Base-by-base conservation (phyloP, 2,329 filamentous ascomycete species). In the Cyphellophora europaea region DNA sequence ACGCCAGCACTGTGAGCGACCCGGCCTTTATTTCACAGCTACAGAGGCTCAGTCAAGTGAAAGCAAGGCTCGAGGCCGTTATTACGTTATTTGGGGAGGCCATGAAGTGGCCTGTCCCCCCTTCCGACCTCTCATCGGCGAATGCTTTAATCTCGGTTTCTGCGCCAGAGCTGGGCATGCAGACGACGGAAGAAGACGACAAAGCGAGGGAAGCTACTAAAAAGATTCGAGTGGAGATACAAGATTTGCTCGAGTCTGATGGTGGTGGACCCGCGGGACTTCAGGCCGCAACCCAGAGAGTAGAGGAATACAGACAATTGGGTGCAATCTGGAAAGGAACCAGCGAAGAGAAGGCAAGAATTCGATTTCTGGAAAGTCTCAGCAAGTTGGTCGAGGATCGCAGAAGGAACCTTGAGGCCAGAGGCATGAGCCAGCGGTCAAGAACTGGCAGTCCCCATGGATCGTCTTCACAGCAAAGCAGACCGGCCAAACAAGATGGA, bases 281-380 rank as follows among this genome's bases (percentile, higher is more conserved):
- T 6, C 79, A 84, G 44, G 77, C 78, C 38, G 91, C 91, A 0
- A 74, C 74, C 10, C 69, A 71, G 36, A 69, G 84, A 29, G 78
- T 96, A 11, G 79, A 86, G 51, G 77, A 83, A 53, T 67, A 96
- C 37, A 79, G 86, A 51, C 72, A 78, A 43, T 61, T 96, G 44
- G 76, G 77, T 3, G 63, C 63, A n/a, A 78, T 98, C 14, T 98
- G 91, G 88, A 89, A 82, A 55, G 87, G 87, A n/a, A 95, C 91
- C 2, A 82, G 84, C 0, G 91, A 98, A 62, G 91, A 96, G 57
- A 93, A 84, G 60, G 85, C 86, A 5, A 69, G 91, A 35, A 63
- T 64, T 6, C 82, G 76, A 51, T 87, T 95, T 54, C 79, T 98
- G 12, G 89, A 96, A 45, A 71, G 72, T 33, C 57, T 98, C 49